phyloP scores from a whole-genome alignment of 345 rosid genomes.

The Citrus hindsii region DNA sequence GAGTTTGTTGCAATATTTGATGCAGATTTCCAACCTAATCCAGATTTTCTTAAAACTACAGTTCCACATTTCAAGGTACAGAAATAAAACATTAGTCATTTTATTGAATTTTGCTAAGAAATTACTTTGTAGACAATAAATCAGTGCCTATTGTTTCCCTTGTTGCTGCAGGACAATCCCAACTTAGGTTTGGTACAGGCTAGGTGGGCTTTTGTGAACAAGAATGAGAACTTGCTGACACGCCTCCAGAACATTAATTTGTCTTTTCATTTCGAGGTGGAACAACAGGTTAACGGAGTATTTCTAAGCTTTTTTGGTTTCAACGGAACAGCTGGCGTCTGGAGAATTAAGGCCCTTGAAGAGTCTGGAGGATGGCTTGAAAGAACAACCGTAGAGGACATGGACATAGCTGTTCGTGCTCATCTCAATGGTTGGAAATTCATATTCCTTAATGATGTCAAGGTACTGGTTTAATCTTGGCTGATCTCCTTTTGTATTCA shows the following conservation, averaged over 20 bases:
- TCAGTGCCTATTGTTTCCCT: not conserved
- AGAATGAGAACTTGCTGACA: constrained; percentile 78
- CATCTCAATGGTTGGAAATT: constrained; percentile 91
- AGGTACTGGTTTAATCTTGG: constrained; percentile 35
- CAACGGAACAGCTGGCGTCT: constrained; percentile 89
- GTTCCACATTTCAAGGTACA: constrained; percentile 84
- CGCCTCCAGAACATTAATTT: constrained; percentile 84
- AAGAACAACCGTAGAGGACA: constrained; percentile 81
- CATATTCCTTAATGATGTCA: constrained; percentile 74
- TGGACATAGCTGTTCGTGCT: constrained; percentile 90
- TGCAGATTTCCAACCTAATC: constrained; percentile 79
- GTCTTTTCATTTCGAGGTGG: constrained; percentile 83
- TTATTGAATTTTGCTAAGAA: not conserved
- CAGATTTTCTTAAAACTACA: constrained; percentile 64
- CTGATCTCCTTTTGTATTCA: not conserved
- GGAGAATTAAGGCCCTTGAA: constrained; percentile 87
- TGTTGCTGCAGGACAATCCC: constrained; percentile 52
- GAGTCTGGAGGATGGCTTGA: constrained; percentile 95
- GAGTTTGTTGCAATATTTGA: constrained; percentile 89
- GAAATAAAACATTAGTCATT: not conserved
- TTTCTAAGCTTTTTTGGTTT: constrained; percentile 87
- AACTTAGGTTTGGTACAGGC: constrained; percentile 77
- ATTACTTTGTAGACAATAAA: not conserved
- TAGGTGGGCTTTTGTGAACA: constrained; percentile 82
- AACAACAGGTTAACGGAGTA: constrained; percentile 75